Percentiles rank a stretch among this genome's conserved stretches.
These are phyloP conservation scores for Phytopythium cucurbitacearum DNA, from an alignment of 352 stramenopile species.

Conservation along the genomic window DNA sequence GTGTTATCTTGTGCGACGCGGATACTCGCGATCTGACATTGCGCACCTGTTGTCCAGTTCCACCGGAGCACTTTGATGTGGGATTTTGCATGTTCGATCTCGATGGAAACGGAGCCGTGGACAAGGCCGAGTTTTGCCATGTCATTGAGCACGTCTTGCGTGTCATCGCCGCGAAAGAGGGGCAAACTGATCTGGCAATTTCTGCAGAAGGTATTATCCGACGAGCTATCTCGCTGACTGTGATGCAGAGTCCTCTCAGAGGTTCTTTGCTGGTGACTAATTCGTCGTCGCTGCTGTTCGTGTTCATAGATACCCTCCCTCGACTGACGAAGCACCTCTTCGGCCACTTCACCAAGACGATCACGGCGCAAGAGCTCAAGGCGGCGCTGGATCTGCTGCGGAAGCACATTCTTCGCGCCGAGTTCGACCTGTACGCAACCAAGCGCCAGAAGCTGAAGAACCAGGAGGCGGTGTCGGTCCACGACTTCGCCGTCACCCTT, in stretches of 20 bases:
- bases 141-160: conserved; percentile 65
- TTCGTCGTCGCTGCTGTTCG: too few species aligned
- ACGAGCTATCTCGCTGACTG: not conserved
- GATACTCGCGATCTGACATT: not conserved
- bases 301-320: conserved; percentile 24
- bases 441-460: conserved; percentile 31
- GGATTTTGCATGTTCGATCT: conserved; percentile 82
- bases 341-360: conserved; percentile 50
- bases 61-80: conserved; percentile 71
- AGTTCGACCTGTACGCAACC: conserved; percentile 73
- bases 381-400: conserved; percentile 44
- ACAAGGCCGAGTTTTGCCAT: conserved; percentile 70
- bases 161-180: conserved; percentile 27
- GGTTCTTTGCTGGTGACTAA: not conserved
- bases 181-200: conserved; percentile 12
- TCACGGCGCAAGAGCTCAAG: conserved; percentile 48
- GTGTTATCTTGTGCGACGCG: too few species aligned
- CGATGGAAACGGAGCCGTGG: conserved; percentile 64
- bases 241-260: not conserved
- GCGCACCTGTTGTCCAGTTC: conserved; percentile 29
- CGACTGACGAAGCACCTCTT: conserved; percentile 67
- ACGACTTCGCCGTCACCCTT: conserved; percentile 77
- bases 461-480: conserved; percentile 50
- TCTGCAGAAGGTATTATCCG: conserved; percentile 23
- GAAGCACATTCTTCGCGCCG: conserved; percentile 53